Percentiles rank a stretch among this genome's conserved stretches.
These are phyloP conservation scores for Leucaena leucocephala DNA, from an alignment of 306 rosid genomes.

Conservation along the genomic window DNA sequence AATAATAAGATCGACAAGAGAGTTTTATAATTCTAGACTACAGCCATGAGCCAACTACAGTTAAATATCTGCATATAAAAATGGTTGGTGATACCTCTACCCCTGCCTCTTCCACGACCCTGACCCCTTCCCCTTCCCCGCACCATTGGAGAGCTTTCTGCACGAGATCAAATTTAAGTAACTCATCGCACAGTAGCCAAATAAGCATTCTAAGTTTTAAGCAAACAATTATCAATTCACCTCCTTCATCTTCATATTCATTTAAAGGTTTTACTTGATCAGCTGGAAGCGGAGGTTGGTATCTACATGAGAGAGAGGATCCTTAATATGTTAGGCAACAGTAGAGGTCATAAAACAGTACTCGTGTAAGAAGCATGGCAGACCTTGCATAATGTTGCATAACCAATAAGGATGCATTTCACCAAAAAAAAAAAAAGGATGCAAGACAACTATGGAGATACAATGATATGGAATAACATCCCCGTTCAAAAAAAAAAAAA, in stretches of 20 bases:
- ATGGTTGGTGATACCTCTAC: conserved; percentile 55
- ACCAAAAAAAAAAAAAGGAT: not conserved
- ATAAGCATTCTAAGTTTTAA: conserved; percentile 11
- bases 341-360: not conserved
- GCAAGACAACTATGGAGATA: not conserved
- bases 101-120: conserved; percentile 80
- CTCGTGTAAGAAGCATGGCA: not conserved
- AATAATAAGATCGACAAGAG: not conserved
- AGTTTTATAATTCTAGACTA: not conserved
- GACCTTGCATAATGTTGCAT: not conserved
- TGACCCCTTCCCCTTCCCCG: conserved; percentile 73
- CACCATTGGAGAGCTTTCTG: conserved; percentile 73
- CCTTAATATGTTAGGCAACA: conserved; percentile 29
- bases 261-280: conserved; percentile 86
- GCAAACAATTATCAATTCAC: conserved; percentile 40
- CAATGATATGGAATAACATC: not conserved
- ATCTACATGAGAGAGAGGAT: conserved; percentile 48
- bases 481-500: not conserved
- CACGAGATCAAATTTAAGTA: conserved; percentile 34
- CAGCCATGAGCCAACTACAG: not conserved
- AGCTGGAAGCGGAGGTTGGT: conserved; percentile 78
- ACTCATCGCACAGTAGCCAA: not conserved
- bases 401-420: not conserved
- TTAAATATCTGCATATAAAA: conserved; percentile 29
- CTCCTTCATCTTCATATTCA: conserved; percentile 80